Evolutionary conservation across 305 asterid genomes (phyloP), one percentile per base, ranked within the genome.

Genomic region (Ajuga reptans): DNA sequence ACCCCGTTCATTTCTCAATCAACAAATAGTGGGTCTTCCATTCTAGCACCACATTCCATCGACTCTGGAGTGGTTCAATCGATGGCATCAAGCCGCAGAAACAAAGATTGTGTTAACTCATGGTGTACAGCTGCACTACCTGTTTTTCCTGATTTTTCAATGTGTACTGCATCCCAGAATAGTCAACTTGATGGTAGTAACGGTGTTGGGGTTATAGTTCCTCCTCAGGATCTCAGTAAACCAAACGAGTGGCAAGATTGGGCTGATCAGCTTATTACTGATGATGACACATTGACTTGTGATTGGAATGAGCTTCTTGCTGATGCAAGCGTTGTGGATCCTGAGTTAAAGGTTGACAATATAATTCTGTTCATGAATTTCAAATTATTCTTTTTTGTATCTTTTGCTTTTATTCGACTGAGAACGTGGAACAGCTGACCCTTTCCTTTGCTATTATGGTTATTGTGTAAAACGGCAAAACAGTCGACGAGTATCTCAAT

Each of bases 71-170:
- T 77, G 78, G 81, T 83, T 68, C 91, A 79, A 42, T 80, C 95
- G 39, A 81, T 86, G 37, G 85, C 88, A 60, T 80, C 89, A 33
- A 79, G 90, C 75, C 85, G 81, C 36, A 79, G 62, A 70, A 45
- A 72, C 73, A 84, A 76, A 53, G 83, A 82, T 64, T 78, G 70
- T 72, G 80, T 81, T 65, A 83, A 73, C 59, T 3, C 79, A 12
- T 90, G 97, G 97, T 77, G 88, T 77, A 56, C 85, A 24, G 95
- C 86, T 62, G 61, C 89, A 24, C 70, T 84, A 62, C 82, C 91
- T 52, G 89, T 82, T 37, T 86, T 84, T 85, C 81, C 83, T 72
- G 87, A 82, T 76, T 83, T 77, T 79, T 81, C 89, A 24, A 29
- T 78, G 49, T 45, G 76, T 73, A 45, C 76, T 61, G 60, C 79